Evolutionary conservation across 345 rosid species (phyloP), one percentile per base, ranked within the genome.

Genomic region (Gossypium bickii): DNA sequence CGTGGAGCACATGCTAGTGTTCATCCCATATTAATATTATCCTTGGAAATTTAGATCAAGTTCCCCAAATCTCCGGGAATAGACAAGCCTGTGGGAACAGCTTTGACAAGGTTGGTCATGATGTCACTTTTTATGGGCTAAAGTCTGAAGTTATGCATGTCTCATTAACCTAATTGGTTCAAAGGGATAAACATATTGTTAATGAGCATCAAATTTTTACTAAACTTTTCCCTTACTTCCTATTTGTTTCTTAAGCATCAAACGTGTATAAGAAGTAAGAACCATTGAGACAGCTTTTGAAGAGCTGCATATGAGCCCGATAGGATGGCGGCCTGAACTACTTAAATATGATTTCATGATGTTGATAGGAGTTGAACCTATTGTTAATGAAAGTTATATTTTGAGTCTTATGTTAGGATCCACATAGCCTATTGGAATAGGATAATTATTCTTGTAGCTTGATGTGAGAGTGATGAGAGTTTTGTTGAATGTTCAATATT

Each of bases 311-410:
- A 24, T 68, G 71, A 38, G 13, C 13, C 41, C 0, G 20, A 68
- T 15, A 9, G 6, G 16, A 25, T 52, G 22, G 60, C 17, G 4
- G 47, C 45, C 73, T 52, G 25, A 51, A 10, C 45, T 51, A 13
- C 60, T 69, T 51, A 34, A 49, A 27, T 52, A 59, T 43, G n/a
- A 27, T 9, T 49, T 69, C 9, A 4, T 27, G 25, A 25, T 69
- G 45, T 52, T 20, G 16, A 27, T 25, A 27, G 24, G 60, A 70
- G 61, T 70, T 70, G 45, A 51, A 70, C 60, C 73, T 29, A 52
- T 52, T 11, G 24, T 70, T 55, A 17, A n/a, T 11, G 61, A n/a
- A 70, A 29, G 61, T 11, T 52, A 11, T 34, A 52, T 70, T 67
- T 4, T 7, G 38, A 27, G 25, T 69, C 17, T 25, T 16, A 7